Base-by-base conservation (phyloP, 345 rosid genomes). In the Clarkia xantiana region DNA sequence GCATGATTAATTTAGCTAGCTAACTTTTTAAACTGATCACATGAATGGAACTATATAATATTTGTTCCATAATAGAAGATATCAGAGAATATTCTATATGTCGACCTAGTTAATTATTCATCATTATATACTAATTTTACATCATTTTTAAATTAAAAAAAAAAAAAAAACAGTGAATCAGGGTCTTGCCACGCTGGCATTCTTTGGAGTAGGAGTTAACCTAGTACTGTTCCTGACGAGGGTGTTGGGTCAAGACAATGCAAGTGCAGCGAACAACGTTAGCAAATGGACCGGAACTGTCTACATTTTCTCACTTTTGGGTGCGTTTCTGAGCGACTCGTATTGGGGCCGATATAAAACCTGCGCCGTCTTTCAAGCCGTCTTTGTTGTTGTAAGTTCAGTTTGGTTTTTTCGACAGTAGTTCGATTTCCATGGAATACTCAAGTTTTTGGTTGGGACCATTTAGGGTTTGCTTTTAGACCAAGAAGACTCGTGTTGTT, bases 271-370 rank as follows among this genome's bases (percentile, higher is more conserved):
- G 4, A 91, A 91, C 61, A 81, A 59, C 53, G 94, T 91, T 15
- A 91, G 98, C 86, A 84, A 91, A 68, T 91, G 98, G 98, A 86
- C 96, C 10, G 96, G 98, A 47, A 91, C 98, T 10, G 96, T 91
- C 69, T 86, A 91, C 58, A 68, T 86, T 22, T 91, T 84, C 82
- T 91, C 98, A 25, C 65, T 91, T 16, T 84, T 91, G 0, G 98
- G 98, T 0, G 98, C 98, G 65, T 86, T 91, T 70, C 95, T 91
- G 48, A 86, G 94, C 44, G 98, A 91, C 58, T 81, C 98, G 49
- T 91, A 81, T 59, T 91, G 98, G 98, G 98, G 98, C 36, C 73
- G 98, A 20, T 86, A 81, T 77, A 81, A 81, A 67, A 91, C 96
- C 14, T 83, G 98, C 69, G 85, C 93, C 18, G 72, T 84, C 63